Evolutionary conservation across 2,329 filamentous ascomycete genomes (phyloP).

Genomic region (Pseudopyricularia javanii): DNA sequence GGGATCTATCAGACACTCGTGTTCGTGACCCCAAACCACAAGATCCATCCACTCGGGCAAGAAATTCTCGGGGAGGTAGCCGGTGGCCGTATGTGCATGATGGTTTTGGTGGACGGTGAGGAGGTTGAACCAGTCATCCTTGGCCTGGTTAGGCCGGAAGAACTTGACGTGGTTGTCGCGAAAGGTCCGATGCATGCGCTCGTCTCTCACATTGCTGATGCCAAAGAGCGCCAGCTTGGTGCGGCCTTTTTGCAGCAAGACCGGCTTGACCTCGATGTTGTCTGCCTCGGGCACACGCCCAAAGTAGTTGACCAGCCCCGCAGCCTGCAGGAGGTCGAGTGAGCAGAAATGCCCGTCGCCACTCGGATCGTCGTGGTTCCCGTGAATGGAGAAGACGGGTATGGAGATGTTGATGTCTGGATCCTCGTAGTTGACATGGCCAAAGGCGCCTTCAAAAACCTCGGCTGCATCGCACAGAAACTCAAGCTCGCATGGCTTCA

Average conservation of each 20-base stretch:
- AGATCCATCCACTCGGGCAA: conserved; percentile 85
- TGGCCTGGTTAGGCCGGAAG: conserved; percentile 70
- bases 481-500: conserved; percentile 90
- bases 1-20: conserved; percentile 88
- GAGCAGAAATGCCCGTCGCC: conserved; percentile 88
- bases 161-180: conserved; percentile 89
- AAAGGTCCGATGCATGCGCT: conserved; percentile 88
- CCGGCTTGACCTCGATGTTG: conserved; percentile 83
- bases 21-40: conserved; percentile 94
- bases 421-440: conserved; percentile 96
- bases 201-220: conserved; percentile 90
- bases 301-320: conserved; percentile 91
- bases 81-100: conserved; percentile 78
- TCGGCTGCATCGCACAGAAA: conserved; percentile 88
- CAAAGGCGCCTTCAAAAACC: conserved; percentile 79
- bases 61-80: conserved; percentile 90
- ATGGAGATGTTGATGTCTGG: conserved; percentile 95
- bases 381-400: conserved; percentile 95
- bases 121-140: conserved; percentile 88
- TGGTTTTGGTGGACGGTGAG: conserved; percentile 96
- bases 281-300: conserved; percentile 85
- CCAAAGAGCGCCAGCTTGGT: conserved; percentile 92
- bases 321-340: conserved; percentile 80
- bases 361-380: conserved; percentile 97
- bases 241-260: conserved; percentile 82